These are phyloP conservation scores for Herpetomonas samuelpessoai DNA, from an alignment of 208 protist genomes.

Conservation along the genomic window DNA sequence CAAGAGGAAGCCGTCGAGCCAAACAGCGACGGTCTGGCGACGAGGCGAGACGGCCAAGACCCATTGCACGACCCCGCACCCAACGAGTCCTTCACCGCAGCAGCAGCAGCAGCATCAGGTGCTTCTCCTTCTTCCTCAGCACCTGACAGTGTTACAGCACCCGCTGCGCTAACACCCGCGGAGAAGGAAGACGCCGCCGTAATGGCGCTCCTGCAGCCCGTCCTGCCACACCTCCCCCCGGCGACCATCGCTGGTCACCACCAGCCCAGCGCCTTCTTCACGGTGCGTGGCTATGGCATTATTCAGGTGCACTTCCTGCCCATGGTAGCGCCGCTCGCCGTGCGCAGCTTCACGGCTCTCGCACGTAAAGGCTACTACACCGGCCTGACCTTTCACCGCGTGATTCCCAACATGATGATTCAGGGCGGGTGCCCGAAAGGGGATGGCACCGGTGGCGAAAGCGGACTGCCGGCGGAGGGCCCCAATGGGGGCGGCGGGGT, in stretches of 20 bases:
- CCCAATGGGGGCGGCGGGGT: neutral
- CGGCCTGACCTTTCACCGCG: slow-evolving; percentile 93
- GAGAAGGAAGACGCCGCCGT: slow-evolving; percentile 30
- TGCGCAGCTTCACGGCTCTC: slow-evolving; percentile 95
- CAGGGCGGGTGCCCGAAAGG: slow-evolving; percentile 93
- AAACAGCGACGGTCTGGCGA: too few relatives aligned
- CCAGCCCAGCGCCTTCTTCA: slow-evolving; percentile 20
- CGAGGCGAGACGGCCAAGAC: too few relatives aligned
- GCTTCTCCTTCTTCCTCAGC: too few relatives aligned
- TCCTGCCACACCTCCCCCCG: slow-evolving; percentile 11
- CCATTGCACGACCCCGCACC: too few relatives aligned
- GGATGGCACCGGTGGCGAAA: slow-evolving; percentile 92
- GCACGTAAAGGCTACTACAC: slow-evolving; percentile 91
- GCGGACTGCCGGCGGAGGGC: slow-evolving; percentile 73
- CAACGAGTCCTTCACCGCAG: too few relatives aligned
- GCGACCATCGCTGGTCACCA: neutral
- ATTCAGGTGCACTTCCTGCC: slow-evolving; percentile 90
- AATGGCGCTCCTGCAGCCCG: slow-evolving; percentile 23
- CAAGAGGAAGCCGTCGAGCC: slow-evolving; percentile 4
- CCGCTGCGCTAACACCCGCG: neutral
- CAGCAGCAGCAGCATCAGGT: too few relatives aligned
- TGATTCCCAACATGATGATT: slow-evolving; percentile 94
- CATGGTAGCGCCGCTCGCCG: slow-evolving; percentile 89
- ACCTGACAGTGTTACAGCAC: slow-evolving; percentile 2
- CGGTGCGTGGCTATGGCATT: slow-evolving; percentile 49